phyloP scores from a whole-genome alignment of 192 early-diverging fungal genomes.

The Gorgonomyces haynaldii region DNA sequence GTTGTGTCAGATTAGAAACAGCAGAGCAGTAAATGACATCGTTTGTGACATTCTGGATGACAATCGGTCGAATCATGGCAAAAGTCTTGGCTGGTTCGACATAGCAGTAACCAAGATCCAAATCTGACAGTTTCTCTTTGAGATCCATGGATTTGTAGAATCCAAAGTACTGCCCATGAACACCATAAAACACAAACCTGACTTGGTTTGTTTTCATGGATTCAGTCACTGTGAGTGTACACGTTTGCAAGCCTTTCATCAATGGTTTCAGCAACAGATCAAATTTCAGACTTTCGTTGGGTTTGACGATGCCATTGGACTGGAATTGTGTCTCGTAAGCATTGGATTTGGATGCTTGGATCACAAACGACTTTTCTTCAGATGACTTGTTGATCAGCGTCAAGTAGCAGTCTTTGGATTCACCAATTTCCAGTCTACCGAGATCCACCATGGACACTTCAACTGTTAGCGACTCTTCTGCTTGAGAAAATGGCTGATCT shows the following conservation, averaged over 20 bases:
- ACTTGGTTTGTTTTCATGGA: too few species aligned
- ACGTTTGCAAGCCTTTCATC: too few species aligned
- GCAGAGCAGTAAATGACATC: constrained; percentile 59
- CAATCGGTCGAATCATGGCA: constrained; percentile 57
- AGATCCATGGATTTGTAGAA: too few species aligned
- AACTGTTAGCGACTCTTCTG: constrained; percentile 8
- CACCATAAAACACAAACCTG: too few species aligned
- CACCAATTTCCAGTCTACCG: constrained; percentile 33
- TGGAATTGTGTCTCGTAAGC: too few species aligned
- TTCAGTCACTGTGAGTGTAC: too few species aligned
- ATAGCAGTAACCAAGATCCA: constrained; percentile 77
- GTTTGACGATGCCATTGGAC: background rate
- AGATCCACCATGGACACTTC: constrained; percentile 36
- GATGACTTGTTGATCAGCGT: constrained; percentile 29
- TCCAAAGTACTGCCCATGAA: too few species aligned
- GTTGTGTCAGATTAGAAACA: constrained; percentile 67
- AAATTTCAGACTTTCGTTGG: too few species aligned
- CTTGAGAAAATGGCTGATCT: constrained; percentile 1
- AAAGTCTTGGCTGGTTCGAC: constrained; percentile 62
- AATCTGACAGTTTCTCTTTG: constrained; percentile 18
- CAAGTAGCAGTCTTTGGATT: constrained; percentile 43
- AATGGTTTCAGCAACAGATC: too few species aligned
- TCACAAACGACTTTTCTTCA: background rate
- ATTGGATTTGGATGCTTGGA: background rate
- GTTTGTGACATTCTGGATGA: constrained; percentile 58